Base-by-base conservation (phyloP, 106 monocot genomes). In the Phalaenopsis equestris region DNA sequence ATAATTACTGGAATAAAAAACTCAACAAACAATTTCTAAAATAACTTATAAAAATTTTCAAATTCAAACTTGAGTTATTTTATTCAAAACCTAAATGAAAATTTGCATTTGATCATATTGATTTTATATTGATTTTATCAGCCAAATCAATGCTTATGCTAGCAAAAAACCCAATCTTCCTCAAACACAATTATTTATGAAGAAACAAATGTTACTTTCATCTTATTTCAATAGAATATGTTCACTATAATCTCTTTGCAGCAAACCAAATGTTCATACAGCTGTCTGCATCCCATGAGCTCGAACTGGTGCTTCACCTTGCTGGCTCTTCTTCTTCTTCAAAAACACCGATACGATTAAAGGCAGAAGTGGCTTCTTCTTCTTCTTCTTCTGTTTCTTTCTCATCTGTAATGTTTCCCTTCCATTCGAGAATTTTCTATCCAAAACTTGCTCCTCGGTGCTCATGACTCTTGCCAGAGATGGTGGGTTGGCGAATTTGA, bases 401-500 rank as follows among this genome's bases (percentile, higher is more conserved):
- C 11, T 82, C 58, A 4, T 41, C 30, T 56, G 64, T 42, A 8
- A 38, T 2, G 16, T 42, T 48, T 82, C 84, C 18, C 68, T 78
- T 2, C 86, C 86, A 0, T 67, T 52, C 0, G 80, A 86, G 41
- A 80, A 38, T 46, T 86, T 82, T 55, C 86, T 82, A 17, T 80
- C 56, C 30, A 86, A 19, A 58, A 80, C 38, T 5, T 55, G 73
- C 4, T 64, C 81, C 70, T 84, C 83, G 4, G 84, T 19, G 30
- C 67, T 85, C 2, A 84, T 78, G 3, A 82, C 80, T 56, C 73
- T 78, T 23, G 84, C 42, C 56, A 84, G 10, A 9, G 85, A 76
- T 21, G 83, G 85, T 18, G 90, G 87, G 45, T 87, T 83, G 11
- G 88, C 90, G 30, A 93, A 93, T 61, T 80, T 90, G 17, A 93